Conservation (phyloP, 768 basidiomycete species). For the Nidularia pulvinata region DNA sequence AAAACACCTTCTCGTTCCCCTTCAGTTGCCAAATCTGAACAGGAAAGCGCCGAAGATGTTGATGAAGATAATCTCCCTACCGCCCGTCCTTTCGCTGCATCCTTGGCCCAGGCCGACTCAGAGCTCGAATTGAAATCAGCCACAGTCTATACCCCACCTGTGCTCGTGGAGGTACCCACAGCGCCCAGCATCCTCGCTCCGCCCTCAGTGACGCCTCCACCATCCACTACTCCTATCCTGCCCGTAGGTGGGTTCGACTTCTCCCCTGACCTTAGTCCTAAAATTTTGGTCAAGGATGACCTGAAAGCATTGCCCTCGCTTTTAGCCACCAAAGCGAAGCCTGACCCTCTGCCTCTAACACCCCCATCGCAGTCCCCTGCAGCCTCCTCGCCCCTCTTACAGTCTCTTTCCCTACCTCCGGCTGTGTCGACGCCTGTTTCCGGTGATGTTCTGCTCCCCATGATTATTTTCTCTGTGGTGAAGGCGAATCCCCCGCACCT, state of each 20-base stretch:
- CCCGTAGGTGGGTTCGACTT: too few species aligned
- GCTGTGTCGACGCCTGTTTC: slow-evolving; percentile 55
- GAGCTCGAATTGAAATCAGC: neutral
- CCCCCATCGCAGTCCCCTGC: slow-evolving; percentile 12
- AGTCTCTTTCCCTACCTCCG: too few species aligned
- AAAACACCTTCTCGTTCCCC: slow-evolving; percentile 1
- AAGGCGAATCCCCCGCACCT: slow-evolving; percentile 88
- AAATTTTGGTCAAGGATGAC: too few species aligned
- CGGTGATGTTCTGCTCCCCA: slow-evolving; percentile 88
- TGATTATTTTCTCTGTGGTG: slow-evolving; percentile 94
- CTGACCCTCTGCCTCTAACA: slow-evolving; percentile 10
- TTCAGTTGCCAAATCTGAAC: slow-evolving; percentile 3
- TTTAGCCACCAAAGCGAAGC: slow-evolving; percentile 2
- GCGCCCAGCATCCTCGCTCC: too few species aligned
- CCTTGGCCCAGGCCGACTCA: too few species aligned
- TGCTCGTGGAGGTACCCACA: too few species aligned
- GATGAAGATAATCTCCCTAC: slow-evolving; percentile 11
- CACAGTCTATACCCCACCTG: neutral
- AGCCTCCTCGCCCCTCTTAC: neutral
- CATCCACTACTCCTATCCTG: too few species aligned
- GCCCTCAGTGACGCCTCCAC: too few species aligned
- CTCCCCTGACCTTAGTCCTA: too few species aligned
- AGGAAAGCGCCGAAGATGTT: neutral
- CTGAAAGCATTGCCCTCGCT: neutral
- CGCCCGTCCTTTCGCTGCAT: neutral